Base-by-base conservation (phyloP, 108 stramenopile species). In the Nitzschia palea region DNA sequence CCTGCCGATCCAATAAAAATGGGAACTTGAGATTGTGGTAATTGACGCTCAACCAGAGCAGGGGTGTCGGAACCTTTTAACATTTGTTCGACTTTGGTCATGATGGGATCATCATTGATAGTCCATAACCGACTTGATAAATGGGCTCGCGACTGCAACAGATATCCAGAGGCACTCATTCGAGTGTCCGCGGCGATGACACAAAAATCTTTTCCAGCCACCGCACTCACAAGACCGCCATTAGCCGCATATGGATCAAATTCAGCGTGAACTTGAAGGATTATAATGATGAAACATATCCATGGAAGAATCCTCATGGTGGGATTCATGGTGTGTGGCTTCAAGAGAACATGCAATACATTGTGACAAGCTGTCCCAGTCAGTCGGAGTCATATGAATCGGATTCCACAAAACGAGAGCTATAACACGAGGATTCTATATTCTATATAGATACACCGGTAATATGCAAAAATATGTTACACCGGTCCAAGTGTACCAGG, bases 231-330 rank as follows among this genome's bases (percentile, higher is more conserved):
- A 14, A 94, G 68, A 3, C 92, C 92, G 23, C 92, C 92, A 73
- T 94, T 88, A 15, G 88, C 56, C 31, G 70, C 73, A 53, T 94
- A 94, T 6, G 93, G 92, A 31, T 94, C 92, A 67, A 94, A 48
- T 8, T 48, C n/a, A n/a, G n/a, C n/a, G n/a, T n/a, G n/a, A n/a
- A n/a, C n/a, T n/a, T n/a, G n/a, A n/a, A n/a, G n/a, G n/a, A n/a
- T n/a, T n/a, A n/a, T n/a, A n/a, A n/a, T n/a, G n/a, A n/a, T n/a
- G n/a, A n/a, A n/a, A n/a, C n/a, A n/a, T n/a, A n/a, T n/a, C n/a
- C n/a, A n/a, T n/a, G n/a, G n/a, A n/a, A n/a, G n/a, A n/a, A n/a
- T n/a, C n/a, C n/a, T n/a, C n/a, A n/a, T n/a, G n/a, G n/a, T n/a
- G n/a, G n/a, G n/a, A n/a, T n/a, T n/a, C n/a, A n/a, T n/a, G n/a